Percentiles rank a stretch among this genome's conserved stretches.
Evolutionary conservation across 331 rosid genomes (phyloP).

Genomic region (Saraca asoca): DNA sequence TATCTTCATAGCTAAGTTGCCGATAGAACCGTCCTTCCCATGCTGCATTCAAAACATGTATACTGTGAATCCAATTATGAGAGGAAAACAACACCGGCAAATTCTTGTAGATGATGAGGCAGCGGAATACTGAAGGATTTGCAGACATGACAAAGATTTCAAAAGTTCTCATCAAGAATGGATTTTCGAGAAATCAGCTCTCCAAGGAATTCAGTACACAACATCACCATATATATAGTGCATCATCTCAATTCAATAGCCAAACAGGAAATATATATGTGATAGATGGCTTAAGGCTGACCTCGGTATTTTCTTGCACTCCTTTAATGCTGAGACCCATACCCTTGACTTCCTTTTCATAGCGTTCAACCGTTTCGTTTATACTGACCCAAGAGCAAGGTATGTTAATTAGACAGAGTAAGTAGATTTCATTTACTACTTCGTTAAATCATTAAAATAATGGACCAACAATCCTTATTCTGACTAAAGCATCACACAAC

Average conservation of each 20-base stretch:
- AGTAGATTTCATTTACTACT: no score
- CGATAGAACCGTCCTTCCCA: constrained; percentile 42
- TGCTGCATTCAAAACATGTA: constrained; percentile 40
- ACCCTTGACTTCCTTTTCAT: constrained; percentile 61
- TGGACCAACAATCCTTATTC: no score
- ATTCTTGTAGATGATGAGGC: no score
- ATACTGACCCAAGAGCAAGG: constrained; percentile 49
- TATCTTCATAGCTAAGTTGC: constrained; percentile 51
- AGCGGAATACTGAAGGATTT: no score
- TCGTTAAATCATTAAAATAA: no score
- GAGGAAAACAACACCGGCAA: not conserved
- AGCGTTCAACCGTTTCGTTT: constrained; percentile 74
- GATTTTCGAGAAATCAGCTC: not conserved
- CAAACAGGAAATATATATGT: not conserved
- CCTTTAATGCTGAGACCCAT: constrained; percentile 33
- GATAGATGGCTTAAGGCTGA: no score
- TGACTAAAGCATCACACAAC: no score
- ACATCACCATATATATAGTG: no score
- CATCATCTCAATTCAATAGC: not conserved
- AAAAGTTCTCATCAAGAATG: no score
- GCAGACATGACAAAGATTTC: no score
- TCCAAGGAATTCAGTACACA: no score
- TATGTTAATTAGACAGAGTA: constrained; percentile 8
- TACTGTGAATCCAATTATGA: no score
- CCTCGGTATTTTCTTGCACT: constrained; percentile 58